Evolutionary conservation across 2,329 filamentous ascomycete species (phyloP).

Genomic region (Pleomassaria siparia): DNA sequence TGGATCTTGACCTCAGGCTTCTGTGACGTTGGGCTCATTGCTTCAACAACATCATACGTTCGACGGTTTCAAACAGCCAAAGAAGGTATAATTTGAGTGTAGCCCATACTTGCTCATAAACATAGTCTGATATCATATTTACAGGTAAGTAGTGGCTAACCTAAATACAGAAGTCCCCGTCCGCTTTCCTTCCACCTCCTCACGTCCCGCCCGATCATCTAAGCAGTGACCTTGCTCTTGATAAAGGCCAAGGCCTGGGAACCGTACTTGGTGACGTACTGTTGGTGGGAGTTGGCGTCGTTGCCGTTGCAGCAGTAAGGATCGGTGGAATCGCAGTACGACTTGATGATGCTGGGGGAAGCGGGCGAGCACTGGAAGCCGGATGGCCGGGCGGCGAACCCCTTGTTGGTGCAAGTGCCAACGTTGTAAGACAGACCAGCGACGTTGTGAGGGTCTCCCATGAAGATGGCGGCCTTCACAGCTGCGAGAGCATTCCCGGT

Average conservation of each 20-base stretch:
- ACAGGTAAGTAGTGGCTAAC: background rate
- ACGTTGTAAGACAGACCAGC: constrained; percentile 61
- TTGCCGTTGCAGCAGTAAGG: constrained; percentile 69
- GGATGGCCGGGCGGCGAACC: constrained; percentile 62
- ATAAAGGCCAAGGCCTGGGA: constrained; percentile 61
- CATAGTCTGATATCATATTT: background rate
- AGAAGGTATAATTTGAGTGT: no score
- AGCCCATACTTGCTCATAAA: no score
- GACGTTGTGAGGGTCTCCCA: constrained; percentile 63
- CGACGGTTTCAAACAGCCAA: no score
- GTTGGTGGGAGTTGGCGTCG: constrained; percentile 61
- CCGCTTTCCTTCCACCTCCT: background rate
- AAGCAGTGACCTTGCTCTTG: constrained; percentile 53
- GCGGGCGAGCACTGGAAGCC: constrained; percentile 60
- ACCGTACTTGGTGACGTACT: constrained; percentile 64
- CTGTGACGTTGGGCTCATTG: no score
- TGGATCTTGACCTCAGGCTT: no score
- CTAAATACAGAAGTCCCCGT: background rate
- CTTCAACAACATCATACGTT: no score
- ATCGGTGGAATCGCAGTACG: constrained; percentile 65
- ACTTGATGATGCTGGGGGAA: constrained; percentile 58
- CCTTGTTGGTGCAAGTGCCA: constrained; percentile 60
- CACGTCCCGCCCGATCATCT: constrained; percentile 3
- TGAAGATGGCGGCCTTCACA: constrained; percentile 66
- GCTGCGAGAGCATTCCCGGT: constrained; percentile 53